Evolutionary conservation across 768 basidiomycete genomes (phyloP).

Genomic region (Tylopilus subfusipes): DNA sequence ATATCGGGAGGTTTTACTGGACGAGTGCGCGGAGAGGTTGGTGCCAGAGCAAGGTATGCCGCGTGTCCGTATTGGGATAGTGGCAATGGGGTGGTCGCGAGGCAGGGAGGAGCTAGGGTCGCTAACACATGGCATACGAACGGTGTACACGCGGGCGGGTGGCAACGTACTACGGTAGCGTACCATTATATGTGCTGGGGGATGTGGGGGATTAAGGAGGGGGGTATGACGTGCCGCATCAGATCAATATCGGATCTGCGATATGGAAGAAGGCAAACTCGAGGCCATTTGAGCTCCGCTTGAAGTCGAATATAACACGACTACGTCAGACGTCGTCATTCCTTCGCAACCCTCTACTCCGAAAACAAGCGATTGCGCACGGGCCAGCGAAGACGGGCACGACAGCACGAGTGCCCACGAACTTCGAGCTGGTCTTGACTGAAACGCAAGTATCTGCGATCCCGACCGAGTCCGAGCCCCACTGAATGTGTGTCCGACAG

Average conservation of each 20-base stretch:
- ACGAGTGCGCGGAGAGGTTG: conserved; percentile 17
- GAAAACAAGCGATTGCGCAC: conserved; percentile 29
- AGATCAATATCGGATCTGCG: conserved; percentile 36
- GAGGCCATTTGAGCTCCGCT: conserved; percentile 37
- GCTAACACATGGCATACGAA: no score
- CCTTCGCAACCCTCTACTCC: conserved; percentile 32
- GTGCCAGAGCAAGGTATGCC: no score
- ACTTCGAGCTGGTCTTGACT: background rate
- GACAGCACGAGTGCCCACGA: background rate
- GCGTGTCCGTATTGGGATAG: no score
- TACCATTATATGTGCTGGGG: no score
- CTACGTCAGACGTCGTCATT: conserved; percentile 45
- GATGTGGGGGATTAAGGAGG: conserved; percentile 20
- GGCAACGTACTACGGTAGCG: no score
- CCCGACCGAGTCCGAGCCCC: conserved; percentile 16
- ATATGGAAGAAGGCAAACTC: conserved; percentile 22
- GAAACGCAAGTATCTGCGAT: conserved; percentile 26
- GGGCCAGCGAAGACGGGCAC: conserved; percentile 25
- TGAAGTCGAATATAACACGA: conserved; percentile 41
- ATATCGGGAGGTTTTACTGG: conserved; percentile 18
- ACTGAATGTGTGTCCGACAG: conserved; percentile 15
- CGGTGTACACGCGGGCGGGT: no score
- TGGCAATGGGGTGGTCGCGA: background rate
- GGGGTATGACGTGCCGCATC: conserved; percentile 34
- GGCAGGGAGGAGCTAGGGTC: background rate